A percentile compares a stretch with the other conserved stretches of the same genome.
Conservation (phyloP, 306 rosid species). For the Gastrolobium bilobum region DNA sequence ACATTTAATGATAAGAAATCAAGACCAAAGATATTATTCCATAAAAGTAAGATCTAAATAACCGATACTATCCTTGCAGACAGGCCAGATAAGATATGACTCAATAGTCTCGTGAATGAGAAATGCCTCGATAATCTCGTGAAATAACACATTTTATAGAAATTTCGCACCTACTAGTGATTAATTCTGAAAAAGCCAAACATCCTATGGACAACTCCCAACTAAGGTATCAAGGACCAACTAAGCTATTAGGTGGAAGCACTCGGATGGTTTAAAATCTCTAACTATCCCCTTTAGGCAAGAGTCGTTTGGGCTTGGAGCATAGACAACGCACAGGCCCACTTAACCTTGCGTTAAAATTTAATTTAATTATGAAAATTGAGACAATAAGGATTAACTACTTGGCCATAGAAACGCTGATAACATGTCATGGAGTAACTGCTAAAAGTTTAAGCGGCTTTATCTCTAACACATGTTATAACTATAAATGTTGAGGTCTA, state of each 20-base stretch:
- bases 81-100: conserved; percentile 33
- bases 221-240: conserved; percentile 1
- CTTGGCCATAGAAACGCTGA: not conserved
- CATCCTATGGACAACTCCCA: not conserved
- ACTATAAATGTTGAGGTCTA: not conserved
- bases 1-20: conserved; percentile 47
- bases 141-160: conserved; percentile 8
- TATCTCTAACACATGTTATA: conserved; percentile 11
- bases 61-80: not conserved
- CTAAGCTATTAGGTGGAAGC: conserved; percentile 35
- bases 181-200: conserved; percentile 25
- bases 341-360: conserved; percentile 18
- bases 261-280: conserved; percentile 11
- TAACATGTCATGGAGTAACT: conserved; percentile 3
- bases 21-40: conserved; percentile 48
- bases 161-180: conserved; percentile 12
- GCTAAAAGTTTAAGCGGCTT: conserved; percentile 11
- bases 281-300: not conserved
- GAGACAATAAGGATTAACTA: not conserved
- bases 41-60: conserved; percentile 45
- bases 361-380: conserved; percentile 15
- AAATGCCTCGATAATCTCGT: conserved; percentile 21
- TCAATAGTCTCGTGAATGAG: conserved; percentile 9
- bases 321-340: conserved; percentile 12
- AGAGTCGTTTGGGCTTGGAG: conserved; percentile 36